Evolutionary conservation across 2,329 filamentous ascomycete species (phyloP).

Genomic region (Fusarium vanettenii): DNA sequence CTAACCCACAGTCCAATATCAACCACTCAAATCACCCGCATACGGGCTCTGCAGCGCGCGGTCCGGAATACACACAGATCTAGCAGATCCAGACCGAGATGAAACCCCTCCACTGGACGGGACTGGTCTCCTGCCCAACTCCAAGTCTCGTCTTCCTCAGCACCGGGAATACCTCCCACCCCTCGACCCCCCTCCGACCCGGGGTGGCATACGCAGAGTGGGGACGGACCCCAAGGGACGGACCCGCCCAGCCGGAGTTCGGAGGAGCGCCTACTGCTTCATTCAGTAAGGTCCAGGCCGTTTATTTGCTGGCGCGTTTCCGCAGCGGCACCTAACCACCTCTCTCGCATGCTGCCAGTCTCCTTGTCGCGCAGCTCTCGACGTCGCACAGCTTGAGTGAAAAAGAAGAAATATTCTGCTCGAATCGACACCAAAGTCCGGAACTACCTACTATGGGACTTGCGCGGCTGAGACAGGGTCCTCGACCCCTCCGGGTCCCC

Average conservation of each 20-base stretch:
- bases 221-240: constrained; percentile 24
- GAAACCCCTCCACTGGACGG: neutral
- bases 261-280: constrained; percentile 33
- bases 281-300: constrained; percentile 22
- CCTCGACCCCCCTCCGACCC: constrained; percentile 28
- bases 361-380: neutral
- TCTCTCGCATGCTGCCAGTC: neutral
- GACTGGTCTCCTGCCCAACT: neutral
- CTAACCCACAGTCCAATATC: neutral
- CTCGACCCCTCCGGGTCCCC: constrained; percentile 18
- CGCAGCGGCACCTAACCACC: constrained; percentile 13
- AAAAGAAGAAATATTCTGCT: neutral
- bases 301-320: constrained; percentile 19
- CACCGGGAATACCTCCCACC: constrained; percentile 33
- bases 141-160: constrained; percentile 29
- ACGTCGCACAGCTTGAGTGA: neutral
- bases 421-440: neutral
- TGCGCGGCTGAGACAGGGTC: constrained; percentile 21
- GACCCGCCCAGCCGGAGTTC: constrained; percentile 41
- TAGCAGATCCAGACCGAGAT: neutral
- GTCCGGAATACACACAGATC: neutral
- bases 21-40: neutral
- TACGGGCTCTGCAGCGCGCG: neutral
- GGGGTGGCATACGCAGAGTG: constrained; percentile 34
- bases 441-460: neutral